Percentiles rank a stretch among this genome's conserved stretches.
Conservation (phyloP, 2,329 filamentous ascomycete species). For the Calonectria pauciramosa region DNA sequence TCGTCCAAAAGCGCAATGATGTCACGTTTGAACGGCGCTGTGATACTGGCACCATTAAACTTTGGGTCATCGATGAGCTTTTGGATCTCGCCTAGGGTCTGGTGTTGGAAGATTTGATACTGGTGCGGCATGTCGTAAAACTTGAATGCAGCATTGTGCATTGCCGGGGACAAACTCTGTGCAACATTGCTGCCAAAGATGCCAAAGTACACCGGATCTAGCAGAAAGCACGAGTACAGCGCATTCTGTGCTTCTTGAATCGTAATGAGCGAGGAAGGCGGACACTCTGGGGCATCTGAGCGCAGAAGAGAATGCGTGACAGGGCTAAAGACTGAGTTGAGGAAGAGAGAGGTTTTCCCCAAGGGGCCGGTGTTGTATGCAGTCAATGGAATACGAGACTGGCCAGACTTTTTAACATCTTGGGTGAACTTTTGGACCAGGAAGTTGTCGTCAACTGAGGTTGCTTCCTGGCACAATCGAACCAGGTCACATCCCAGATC, state of each 20-base stretch:
- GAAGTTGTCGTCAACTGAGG: slow-evolving; percentile 20
- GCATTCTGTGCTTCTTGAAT: slow-evolving; percentile 30
- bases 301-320: slow-evolving; percentile 23
- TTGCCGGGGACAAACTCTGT: slow-evolving; percentile 24
- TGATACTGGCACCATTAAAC: slow-evolving; percentile 73
- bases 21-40: slow-evolving; percentile 73
- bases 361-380: slow-evolving; percentile 23
- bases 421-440: slow-evolving; percentile 21
- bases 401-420: slow-evolving; percentile 4
- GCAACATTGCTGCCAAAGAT: slow-evolving; percentile 29
- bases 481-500: slow-evolving; percentile 21
- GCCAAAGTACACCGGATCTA: slow-evolving; percentile 25
- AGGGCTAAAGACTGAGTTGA: slow-evolving; percentile 22
- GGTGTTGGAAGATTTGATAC: slow-evolving; percentile 15
- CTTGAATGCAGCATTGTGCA: slow-evolving; percentile 28
- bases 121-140: slow-evolving; percentile 28
- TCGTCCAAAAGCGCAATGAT: slow-evolving; percentile 69
- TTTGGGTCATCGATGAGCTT: slow-evolving; percentile 52
- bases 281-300: neutral
- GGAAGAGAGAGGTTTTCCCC: slow-evolving; percentile 21
- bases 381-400: slow-evolving; percentile 16
- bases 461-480: slow-evolving; percentile 27
- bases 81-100: slow-evolving; percentile 2
- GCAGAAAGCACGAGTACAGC: slow-evolving; percentile 24
- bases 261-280: slow-evolving; percentile 9